phyloP scores from a whole-genome alignment of 495 filamentous ascomycete genomes.

The Podospora appendiculata region DNA sequence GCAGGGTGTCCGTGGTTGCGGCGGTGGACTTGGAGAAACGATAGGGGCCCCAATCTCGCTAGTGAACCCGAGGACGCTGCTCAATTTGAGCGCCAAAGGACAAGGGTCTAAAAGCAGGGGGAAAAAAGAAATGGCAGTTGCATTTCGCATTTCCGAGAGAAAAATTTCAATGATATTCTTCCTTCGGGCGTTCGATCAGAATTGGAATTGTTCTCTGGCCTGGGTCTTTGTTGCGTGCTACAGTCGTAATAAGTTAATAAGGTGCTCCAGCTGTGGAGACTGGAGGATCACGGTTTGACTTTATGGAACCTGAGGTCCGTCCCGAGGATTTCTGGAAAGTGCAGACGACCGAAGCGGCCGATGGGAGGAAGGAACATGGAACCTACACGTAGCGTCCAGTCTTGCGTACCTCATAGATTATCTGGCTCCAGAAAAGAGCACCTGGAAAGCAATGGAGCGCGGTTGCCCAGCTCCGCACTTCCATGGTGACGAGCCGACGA shows the following conservation, averaged over 20 bases:
- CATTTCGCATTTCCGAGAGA: background rate
- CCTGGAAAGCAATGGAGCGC: background rate
- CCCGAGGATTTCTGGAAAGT: too few species aligned
- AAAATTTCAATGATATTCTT: background rate
- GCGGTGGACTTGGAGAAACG: constrained; percentile 18
- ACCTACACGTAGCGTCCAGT: background rate
- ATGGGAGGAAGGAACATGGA: too few species aligned
- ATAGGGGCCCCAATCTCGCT: constrained; percentile 35
- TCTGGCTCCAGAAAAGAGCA: background rate
- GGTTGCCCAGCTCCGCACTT: background rate
- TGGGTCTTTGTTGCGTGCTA: too few species aligned
- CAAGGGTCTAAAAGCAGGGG: constrained; percentile 5
- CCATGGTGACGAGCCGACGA: background rate
- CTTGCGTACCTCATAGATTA: background rate
- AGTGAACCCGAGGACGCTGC: constrained; percentile 22
- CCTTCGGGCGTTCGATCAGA: background rate
- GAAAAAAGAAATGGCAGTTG: constrained; percentile 1
- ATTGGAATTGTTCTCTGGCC: too few species aligned
- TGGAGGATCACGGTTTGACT: too few species aligned
- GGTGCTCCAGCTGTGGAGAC: too few species aligned
- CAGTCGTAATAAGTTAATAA: too few species aligned
- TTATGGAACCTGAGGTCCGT: too few species aligned
- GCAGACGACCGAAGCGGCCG: too few species aligned
- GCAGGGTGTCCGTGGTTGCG: background rate
- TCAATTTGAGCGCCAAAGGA: constrained; percentile 21